Percentiles rank a stretch among this genome's conserved stretches.
Conservation (phyloP, 306 rosid genomes). For the Corylus avellana region DNA sequence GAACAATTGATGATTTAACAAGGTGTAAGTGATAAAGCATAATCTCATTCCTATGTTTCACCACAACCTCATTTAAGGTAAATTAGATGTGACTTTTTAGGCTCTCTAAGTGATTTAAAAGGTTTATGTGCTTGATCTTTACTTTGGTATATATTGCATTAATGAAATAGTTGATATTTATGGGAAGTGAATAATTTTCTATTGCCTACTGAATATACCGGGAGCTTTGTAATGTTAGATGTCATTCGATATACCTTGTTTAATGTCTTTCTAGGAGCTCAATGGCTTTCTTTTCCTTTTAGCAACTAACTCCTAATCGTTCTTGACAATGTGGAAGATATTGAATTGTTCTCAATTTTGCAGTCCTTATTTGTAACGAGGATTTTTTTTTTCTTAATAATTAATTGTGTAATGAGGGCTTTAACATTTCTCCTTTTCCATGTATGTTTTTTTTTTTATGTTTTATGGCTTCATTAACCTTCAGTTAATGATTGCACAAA, state of each 20-base stretch:
- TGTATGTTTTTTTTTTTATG: not conserved
- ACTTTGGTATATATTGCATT: not conserved
- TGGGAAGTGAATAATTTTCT: not conserved
- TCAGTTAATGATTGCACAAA: not conserved
- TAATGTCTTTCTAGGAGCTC: not conserved
- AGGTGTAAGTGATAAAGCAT: not conserved
- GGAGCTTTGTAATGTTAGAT: not conserved
- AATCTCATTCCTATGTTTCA: not conserved
- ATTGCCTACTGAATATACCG: not conserved
- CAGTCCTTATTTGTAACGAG: not conserved
- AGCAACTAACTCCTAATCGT: not conserved
- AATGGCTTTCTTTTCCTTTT: not conserved
- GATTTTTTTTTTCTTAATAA: too few relatives aligned
- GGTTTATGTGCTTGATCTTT: not conserved
- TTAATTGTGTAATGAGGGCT: not conserved
- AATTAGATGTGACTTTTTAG: not conserved
- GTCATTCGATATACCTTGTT: not conserved
- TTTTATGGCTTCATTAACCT: conserved; percentile 1
- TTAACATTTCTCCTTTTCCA: not conserved
- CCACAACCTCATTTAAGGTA: not conserved
- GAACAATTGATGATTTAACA: too few relatives aligned
- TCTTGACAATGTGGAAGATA: not conserved
- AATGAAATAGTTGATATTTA: not conserved
- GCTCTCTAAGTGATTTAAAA: conserved; percentile 3
- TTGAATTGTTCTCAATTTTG: not conserved